Percentiles rank a stretch among this genome's conserved stretches.
Conservation (phyloP, 306 rosid genomes). For the Dryas alaskensis region DNA sequence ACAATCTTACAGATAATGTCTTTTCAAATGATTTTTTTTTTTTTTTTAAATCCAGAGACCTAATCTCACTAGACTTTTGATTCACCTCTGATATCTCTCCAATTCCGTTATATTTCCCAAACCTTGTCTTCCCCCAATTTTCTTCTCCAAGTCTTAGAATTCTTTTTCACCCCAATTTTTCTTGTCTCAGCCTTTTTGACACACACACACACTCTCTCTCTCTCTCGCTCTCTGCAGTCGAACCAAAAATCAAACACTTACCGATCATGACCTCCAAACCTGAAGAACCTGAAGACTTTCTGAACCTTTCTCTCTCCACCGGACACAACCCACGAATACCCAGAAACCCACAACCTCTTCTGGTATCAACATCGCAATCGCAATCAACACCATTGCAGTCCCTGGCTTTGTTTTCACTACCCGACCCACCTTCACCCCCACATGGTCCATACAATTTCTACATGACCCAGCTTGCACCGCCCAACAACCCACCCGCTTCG, state of each 20-base stretch:
- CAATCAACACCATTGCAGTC: background rate
- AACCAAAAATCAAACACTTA: background rate
- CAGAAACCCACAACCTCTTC: background rate
- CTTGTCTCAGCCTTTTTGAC: background rate
- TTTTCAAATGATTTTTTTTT: no score
- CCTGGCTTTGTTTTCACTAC: background rate
- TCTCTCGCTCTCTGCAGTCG: background rate
- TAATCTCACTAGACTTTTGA: background rate
- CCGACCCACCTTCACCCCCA: background rate
- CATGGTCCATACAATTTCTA: background rate
- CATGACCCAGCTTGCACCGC: background rate
- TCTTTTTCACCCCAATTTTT: background rate
- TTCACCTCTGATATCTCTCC: background rate
- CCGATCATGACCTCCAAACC: background rate
- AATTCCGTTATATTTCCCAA: background rate
- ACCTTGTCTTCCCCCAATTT: conserved; percentile 4
- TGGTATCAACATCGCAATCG: background rate
- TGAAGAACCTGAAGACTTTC: background rate
- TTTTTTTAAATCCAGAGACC: background rate
- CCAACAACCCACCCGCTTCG: background rate
- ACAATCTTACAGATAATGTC: no score
- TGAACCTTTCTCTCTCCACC: background rate
- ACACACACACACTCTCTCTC: no score
- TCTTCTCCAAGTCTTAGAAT: background rate
- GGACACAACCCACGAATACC: background rate